Base-by-base conservation (phyloP, 495 filamentous ascomycete species). In the Neurospora discreta region DNA sequence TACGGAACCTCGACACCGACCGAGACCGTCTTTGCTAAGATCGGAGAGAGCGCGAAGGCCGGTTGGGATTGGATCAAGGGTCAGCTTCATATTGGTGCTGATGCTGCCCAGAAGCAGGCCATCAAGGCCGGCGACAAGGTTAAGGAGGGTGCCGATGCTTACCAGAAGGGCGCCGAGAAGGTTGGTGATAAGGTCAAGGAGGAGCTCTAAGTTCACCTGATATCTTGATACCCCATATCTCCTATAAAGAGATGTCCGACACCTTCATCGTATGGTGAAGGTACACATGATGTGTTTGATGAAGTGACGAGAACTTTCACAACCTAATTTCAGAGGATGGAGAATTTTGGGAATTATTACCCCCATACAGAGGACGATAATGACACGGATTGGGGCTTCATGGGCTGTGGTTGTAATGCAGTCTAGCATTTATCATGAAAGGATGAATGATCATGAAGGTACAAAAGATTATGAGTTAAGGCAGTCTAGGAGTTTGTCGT, bases 1-100 rank as follows among this genome's bases (percentile, higher is more conserved):
- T 93, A 93, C 76, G 92, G 92, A 69, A 92, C 91, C 10, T 89
- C 85, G 23, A 88, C 81, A 33, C 91, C 91, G 0, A 81, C 86
- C 71, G 86, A 84, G 38, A 91, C 89, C 5, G 81, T 93, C 68
- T 89, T 88, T 71, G 89, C 87, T 77, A 89, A 88, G 80, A 69
- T 93, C 69, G 80, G 85, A 74, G 85, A 88, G 67, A 82, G 81
- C 58, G 80, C 86, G 67, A 79, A 83, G 76, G 78, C 75, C 36
- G 79, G 80, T 6, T 85, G 82, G 78, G 82, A 91, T 58, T 93
- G 92, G 87, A 78, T 90, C 7, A 73, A 86, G 71, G 82, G 86
- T 30, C 84, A 85, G 74, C 78, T 94, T 42, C 86, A 85, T 76
- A 79, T 88, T 16, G 89, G 91, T 2, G 84, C 90, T 36, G 86